Base-by-base conservation (phyloP, 768 basidiomycete genomes). In the Mycena sanguinolenta region DNA sequence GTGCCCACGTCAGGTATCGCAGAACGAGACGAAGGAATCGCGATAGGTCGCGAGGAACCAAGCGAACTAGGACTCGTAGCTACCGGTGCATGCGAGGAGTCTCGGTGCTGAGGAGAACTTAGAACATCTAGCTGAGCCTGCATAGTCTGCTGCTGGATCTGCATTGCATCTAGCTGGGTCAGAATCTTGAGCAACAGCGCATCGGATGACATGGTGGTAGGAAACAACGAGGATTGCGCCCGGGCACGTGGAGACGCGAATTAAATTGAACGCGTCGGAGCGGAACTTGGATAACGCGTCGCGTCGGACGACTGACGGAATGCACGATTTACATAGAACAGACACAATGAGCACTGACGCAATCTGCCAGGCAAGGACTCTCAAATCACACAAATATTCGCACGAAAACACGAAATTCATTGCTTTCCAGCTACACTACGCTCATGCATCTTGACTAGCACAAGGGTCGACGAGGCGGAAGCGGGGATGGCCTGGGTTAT, bases 161-260 rank as follows among this genome's bases (percentile, higher is more conserved):
- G 91, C 75, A 96, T 84, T 5, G 88, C 83, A 73, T 92, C 85
- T 62, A 96, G 87, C 80, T 92, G 91, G 8, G 83, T 81, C 12
- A 95, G 84, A 64, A 96, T 95, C 79, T 95, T 92, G 0, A 87
- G 86, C 57, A 96, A 83, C 9, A 91, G 79, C 16, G 90, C 89
- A 67, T 93, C 91, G 59, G 87, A 52, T 55, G 74, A 69, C 67
- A 72, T 75, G 67, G 65, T 67, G 58, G 73, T 25, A 36, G n/a
- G 64, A 42, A 27, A 58, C 50, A 57, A 39, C 38, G 50, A 70
- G 54, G 32, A 39, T 64, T 23, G 19, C 57, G 32, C 3, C 13
- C 39, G 16, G 6, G 39, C 62, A 42, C 55, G 62, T 50, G 57
- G 6, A 34, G 13, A 4, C 55, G 54, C 55, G 55, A 10, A 23